phyloP scores from a whole-genome alignment of 2,329 filamentous ascomycete species.

The Talaromyces sp. region DNA sequence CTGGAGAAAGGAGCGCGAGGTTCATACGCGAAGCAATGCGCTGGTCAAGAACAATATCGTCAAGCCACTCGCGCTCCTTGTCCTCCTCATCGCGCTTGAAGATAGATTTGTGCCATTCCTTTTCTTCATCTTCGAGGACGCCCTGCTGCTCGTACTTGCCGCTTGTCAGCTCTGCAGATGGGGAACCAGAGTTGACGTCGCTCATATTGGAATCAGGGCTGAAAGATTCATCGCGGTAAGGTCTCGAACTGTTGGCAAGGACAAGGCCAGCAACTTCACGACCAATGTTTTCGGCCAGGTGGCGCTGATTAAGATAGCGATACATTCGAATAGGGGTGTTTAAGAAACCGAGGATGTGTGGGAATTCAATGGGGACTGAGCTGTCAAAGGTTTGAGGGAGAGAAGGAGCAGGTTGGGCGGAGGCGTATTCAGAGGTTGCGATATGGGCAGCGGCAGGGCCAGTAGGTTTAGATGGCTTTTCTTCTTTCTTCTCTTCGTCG shows the following conservation, averaged over 20 bases:
- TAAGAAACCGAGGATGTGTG: slow-evolving; percentile 88
- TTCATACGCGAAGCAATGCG: slow-evolving; percentile 80
- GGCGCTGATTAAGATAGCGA: slow-evolving; percentile 80
- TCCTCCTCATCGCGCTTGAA: slow-evolving; percentile 58
- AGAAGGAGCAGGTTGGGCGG: slow-evolving; percentile 64
- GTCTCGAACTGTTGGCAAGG: slow-evolving; percentile 54
- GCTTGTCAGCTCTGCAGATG: slow-evolving; percentile 32
- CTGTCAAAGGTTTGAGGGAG: slow-evolving; percentile 74
- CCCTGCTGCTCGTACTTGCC: slow-evolving; percentile 64
- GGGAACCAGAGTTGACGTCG: slow-evolving; percentile 46
- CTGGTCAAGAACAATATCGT: slow-evolving; percentile 73
- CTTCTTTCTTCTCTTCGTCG: slow-evolving; percentile 50
- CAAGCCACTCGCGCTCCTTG: slow-evolving; percentile 74
- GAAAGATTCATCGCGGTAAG: slow-evolving; percentile 39
- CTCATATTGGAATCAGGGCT: slow-evolving; percentile 24
- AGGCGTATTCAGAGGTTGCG: slow-evolving; percentile 69
- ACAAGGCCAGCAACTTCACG: slow-evolving; percentile 85
- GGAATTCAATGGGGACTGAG: slow-evolving; percentile 72
- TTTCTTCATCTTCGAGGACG: slow-evolving; percentile 71
- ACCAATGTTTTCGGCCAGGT: slow-evolving; percentile 84
- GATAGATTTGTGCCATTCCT: slow-evolving; percentile 81
- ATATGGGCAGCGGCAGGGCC: slow-evolving; percentile 73
- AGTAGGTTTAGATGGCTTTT: slow-evolving; percentile 55
- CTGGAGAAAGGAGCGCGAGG: slow-evolving; percentile 68
- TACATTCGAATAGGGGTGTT: slow-evolving; percentile 85